Percentiles rank a stretch among this genome's conserved stretches.
Evolutionary conservation across 495 filamentous ascomycete species (phyloP).

Genomic region (Talaromyces nanjingensis): DNA sequence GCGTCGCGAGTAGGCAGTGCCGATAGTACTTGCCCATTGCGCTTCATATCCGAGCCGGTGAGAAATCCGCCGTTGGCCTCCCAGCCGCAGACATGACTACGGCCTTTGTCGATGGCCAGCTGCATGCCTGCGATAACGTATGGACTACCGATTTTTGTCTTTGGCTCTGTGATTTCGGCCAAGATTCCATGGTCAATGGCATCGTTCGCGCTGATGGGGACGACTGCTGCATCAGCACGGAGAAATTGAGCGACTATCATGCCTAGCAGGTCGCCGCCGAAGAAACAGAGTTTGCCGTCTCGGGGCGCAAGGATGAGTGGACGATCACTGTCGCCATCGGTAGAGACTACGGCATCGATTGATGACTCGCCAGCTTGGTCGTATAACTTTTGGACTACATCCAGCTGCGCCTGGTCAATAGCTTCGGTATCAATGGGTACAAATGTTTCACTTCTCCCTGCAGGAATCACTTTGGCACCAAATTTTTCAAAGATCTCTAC

Average conservation of each 20-base stretch:
- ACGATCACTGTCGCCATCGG: constrained; percentile 23
- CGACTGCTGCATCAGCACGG: constrained; percentile 18
- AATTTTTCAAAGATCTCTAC: constrained; percentile 13
- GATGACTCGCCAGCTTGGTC: constrained; percentile 12
- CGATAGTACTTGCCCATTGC: constrained; percentile 13
- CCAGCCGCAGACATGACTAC: constrained; percentile 18
- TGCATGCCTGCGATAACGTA: constrained; percentile 26
- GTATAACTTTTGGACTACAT: constrained; percentile 15
- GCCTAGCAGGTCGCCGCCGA: constrained; percentile 21
- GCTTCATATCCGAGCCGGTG: constrained; percentile 20
- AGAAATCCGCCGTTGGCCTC: constrained; percentile 25
- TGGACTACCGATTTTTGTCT: constrained; percentile 23
- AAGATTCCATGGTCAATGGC: constrained; percentile 19
- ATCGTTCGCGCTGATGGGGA: constrained; percentile 24
- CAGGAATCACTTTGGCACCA: constrained; percentile 17
- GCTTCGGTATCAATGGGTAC: constrained; percentile 25
- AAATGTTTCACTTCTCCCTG: constrained; percentile 21
- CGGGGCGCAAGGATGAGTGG: constrained; percentile 20
- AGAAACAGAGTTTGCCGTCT: constrained; percentile 18
- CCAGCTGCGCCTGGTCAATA: constrained; percentile 21
- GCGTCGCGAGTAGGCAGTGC: constrained; percentile 21
- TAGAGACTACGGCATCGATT: constrained; percentile 20
- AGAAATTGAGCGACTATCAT: constrained; percentile 21
- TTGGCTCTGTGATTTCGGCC: constrained; percentile 13
- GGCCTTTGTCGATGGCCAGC: constrained; percentile 14